These are phyloP conservation scores for Colletotrichum sublineola DNA, from an alignment of 2,329 filamentous ascomycete species.

Conservation along the genomic window DNA sequence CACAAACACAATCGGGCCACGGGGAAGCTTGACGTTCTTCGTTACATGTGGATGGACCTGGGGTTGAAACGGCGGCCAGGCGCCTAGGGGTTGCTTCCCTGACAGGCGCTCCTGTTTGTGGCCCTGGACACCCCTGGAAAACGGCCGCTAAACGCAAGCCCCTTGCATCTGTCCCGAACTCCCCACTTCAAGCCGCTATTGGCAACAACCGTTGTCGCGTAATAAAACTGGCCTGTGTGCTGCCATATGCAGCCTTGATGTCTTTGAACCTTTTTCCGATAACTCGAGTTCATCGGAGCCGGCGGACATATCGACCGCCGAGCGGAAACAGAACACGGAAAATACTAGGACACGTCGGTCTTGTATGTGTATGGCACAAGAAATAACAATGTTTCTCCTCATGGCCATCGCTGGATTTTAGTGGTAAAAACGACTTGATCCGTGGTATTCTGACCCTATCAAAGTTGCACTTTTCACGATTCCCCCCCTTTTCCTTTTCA, in stretches of 20 bases:
- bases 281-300: constrained; percentile 20
- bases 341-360: background rate
- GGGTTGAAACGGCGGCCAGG: constrained; percentile 39
- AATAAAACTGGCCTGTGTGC: no score
- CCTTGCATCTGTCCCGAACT: constrained; percentile 25
- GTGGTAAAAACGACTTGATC: constrained; percentile 22
- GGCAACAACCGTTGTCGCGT: no score
- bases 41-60: constrained; percentile 41
- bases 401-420: constrained; percentile 19
- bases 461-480: constrained; percentile 39
- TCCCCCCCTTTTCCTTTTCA: constrained; percentile 23
- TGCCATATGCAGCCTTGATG: no score
- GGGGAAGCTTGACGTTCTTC: constrained; percentile 35
- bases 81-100: constrained; percentile 31
- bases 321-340: background rate
- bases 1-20: constrained; percentile 26
- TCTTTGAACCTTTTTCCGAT: background rate
- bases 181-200: constrained; percentile 9
- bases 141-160: constrained; percentile 30
- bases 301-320: constrained; percentile 27
- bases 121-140: constrained; percentile 25
- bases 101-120: constrained; percentile 26
- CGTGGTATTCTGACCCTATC: constrained; percentile 26
- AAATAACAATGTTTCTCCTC: background rate
- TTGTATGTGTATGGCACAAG: no score